Evolutionary conservation across 495 filamentous ascomycete species (phyloP).

Genomic region (Aspergillus indologenus): DNA sequence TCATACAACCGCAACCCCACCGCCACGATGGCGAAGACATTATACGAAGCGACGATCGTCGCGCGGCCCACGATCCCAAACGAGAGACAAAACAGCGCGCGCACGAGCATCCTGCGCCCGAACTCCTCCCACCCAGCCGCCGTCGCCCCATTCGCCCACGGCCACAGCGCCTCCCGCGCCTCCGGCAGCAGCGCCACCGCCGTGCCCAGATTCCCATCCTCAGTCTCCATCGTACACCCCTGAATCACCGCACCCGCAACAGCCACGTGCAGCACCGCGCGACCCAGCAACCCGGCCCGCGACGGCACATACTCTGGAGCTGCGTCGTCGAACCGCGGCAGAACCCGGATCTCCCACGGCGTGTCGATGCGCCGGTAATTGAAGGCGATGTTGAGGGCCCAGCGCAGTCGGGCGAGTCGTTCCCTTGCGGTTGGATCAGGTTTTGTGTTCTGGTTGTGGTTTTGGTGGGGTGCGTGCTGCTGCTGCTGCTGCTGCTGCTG

Average conservation of each 20-base stretch:
- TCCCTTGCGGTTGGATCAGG: no score
- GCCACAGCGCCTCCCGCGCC: slow-evolving; percentile 6
- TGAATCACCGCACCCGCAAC: slow-evolving; percentile 4
- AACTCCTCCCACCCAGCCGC: background rate
- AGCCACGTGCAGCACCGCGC: background rate
- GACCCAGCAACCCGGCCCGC: slow-evolving; percentile 5
- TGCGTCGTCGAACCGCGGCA: slow-evolving; percentile 6
- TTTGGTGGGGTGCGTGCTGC: no score
- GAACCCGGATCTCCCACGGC: slow-evolving; percentile 16
- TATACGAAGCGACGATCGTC: slow-evolving; percentile 15
- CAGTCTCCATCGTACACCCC: slow-evolving; percentile 15
- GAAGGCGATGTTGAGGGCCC: slow-evolving; percentile 14
- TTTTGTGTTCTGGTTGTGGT: no score
- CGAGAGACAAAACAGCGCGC: slow-evolving; percentile 14
- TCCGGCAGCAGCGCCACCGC: slow-evolving; percentile 7
- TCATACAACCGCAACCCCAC: slow-evolving; percentile 11
- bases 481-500: no score
- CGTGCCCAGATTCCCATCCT: slow-evolving; percentile 1
- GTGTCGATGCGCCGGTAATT: slow-evolving; percentile 27
- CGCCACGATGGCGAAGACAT: background rate
- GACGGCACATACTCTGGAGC: background rate
- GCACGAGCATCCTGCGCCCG: background rate
- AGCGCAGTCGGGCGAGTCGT: slow-evolving; percentile 1
- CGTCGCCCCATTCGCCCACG: background rate
- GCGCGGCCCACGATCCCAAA: slow-evolving; percentile 19